Base-by-base conservation (phyloP, 371 early-diverging fungal genomes). In the Mucor plumbeus region DNA sequence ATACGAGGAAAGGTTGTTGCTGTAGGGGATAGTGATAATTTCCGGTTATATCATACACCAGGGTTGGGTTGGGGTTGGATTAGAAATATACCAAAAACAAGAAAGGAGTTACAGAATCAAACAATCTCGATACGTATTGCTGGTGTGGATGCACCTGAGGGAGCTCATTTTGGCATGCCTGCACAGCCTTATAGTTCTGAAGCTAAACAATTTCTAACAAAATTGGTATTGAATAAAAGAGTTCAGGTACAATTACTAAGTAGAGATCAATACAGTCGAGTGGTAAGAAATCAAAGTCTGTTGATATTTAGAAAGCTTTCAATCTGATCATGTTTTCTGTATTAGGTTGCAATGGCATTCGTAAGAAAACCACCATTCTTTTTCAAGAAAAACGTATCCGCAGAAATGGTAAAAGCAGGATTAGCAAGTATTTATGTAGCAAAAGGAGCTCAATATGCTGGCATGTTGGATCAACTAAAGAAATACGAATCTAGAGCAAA, bases 91-190 rank as follows among this genome's bases (percentile, higher is more conserved):
- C 88, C 88, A 5, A 77, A 68, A 5, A 70, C 67, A 0, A 63
- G 69, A 33, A 85, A 86, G 65, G 88, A 84, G 13, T 73, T 89
- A n/a, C 80, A 78, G 68, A 77, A 87, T 17, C 80, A 87, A 61
- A 90, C 90, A 8, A 79, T 91, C 7, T 79, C 82, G 17, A 78
- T 92, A 17, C 87, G 94, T 36, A 64, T 94, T 15, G 91, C 91
- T 17, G 92, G 92, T 19, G 86, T 94, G 0, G 94, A 94, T 78
- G 92, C 94, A 3, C 94, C 94, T 1, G 94, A 94, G 71, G 82
- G 77, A 9, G 84, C 88, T 35, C 87, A 87, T 71, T 94, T 92
- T 76, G 90, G 90, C 7, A 88, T 85, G 86, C 88, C 90, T 4
- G 86, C 85, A 11, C 94, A 94, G 59, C 90, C 90, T 10, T 87